phyloP scores from a whole-genome alignment of 2,329 filamentous ascomycete species.

The Colletotrichum orchidophilum region DNA sequence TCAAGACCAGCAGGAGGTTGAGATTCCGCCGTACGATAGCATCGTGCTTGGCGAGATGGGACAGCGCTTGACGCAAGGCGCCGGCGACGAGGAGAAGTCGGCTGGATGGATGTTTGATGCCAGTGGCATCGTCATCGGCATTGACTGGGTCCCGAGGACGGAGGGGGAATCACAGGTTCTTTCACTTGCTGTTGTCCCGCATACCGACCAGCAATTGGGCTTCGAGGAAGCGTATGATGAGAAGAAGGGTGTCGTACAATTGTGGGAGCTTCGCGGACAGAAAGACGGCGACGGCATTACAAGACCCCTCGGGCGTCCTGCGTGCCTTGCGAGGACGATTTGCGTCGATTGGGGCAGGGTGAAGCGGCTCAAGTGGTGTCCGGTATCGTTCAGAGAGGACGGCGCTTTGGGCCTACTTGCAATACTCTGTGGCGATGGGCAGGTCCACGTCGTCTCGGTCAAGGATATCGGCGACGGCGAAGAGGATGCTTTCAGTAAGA shows the following conservation, averaged over 20 bases:
- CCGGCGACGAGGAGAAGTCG: slow-evolving; percentile 36
- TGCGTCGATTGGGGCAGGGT: slow-evolving; percentile 62
- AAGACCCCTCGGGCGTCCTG: slow-evolving; percentile 45
- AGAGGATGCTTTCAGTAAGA: slow-evolving; percentile 51
- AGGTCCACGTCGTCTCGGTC: slow-evolving; percentile 58
- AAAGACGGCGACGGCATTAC: slow-evolving; percentile 42
- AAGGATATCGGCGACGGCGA: slow-evolving; percentile 42
- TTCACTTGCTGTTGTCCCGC: slow-evolving; percentile 61
- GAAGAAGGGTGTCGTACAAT: slow-evolving; percentile 58
- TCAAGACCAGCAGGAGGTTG: slow-evolving; percentile 42
- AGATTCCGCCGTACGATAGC: slow-evolving; percentile 40
- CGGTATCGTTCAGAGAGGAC: slow-evolving; percentile 46
- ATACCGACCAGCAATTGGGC: slow-evolving; percentile 58
- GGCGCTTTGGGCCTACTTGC: slow-evolving; percentile 53
- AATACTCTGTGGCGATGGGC: slow-evolving; percentile 61
- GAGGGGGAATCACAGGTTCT: slow-evolving; percentile 55
- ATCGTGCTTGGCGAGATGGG: slow-evolving; percentile 41
- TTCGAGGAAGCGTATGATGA: slow-evolving; percentile 50
- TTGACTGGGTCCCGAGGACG: slow-evolving; percentile 60
- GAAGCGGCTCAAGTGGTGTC: slow-evolving; percentile 63
- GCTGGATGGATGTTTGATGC: slow-evolving; percentile 64
- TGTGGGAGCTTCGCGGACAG: slow-evolving; percentile 58
- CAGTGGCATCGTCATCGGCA: slow-evolving; percentile 60
- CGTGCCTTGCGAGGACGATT: slow-evolving; percentile 53
- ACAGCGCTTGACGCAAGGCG: slow-evolving; percentile 41